Percentiles rank a stretch among this genome's conserved stretches.
Conservation (phyloP, 192 early-diverging fungal species). For the Geranomyces variabilis region DNA sequence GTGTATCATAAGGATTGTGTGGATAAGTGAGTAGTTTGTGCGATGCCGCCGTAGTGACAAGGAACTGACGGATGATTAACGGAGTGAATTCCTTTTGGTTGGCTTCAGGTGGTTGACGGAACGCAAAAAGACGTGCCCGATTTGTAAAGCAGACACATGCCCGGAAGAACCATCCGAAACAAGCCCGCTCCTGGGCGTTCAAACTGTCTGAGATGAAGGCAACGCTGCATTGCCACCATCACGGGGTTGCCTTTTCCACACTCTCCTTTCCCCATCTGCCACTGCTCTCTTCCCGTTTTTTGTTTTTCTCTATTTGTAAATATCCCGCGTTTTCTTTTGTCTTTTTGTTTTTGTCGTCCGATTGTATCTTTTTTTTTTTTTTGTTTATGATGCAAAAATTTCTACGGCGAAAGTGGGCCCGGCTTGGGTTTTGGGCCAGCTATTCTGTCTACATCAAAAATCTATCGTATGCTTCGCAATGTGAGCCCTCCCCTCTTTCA, state of each 20-base stretch:
- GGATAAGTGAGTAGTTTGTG: constrained; percentile 57
- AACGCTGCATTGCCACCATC: no score
- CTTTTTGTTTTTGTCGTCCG: neutral
- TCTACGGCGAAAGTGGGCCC: neutral
- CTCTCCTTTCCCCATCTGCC: no score
- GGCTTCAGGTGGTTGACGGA: constrained; percentile 75
- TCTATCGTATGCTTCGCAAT: neutral
- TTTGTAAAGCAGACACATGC: constrained; percentile 71
- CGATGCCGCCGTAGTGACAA: no score
- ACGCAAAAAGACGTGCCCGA: constrained; percentile 76
- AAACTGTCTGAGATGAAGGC: neutral
- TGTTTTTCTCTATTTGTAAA: neutral
- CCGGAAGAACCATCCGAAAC: constrained; percentile 24
- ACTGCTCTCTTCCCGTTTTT: neutral
- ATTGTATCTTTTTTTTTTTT: constrained; percentile 2
- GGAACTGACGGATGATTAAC: no score
- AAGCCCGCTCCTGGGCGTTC: constrained; percentile 25
- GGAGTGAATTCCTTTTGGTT: no score
- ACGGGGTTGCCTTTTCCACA: no score
- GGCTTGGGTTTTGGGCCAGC: neutral
- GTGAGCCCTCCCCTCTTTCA: neutral
- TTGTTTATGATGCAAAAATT: constrained; percentile 9
- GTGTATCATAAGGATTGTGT: constrained; percentile 88
- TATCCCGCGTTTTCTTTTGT: neutral
- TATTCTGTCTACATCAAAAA: neutral